These are phyloP conservation scores for Pseudozyma pruni DNA, from an alignment of 1,284 basidiomycete genomes.

Conservation along the genomic window DNA sequence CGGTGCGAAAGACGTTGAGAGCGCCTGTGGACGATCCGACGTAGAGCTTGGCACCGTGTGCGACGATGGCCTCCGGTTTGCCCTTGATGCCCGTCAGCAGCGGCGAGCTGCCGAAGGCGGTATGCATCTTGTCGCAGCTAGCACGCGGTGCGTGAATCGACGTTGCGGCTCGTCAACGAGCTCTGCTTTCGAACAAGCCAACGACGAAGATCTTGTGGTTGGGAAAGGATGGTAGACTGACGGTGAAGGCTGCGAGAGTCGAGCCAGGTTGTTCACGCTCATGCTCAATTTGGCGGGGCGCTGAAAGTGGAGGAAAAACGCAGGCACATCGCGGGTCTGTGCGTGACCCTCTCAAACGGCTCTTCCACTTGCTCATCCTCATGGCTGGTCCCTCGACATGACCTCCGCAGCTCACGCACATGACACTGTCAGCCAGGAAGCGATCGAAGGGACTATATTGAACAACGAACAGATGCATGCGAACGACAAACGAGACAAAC, in stretches of 20 bases:
- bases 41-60: constrained; percentile 55
- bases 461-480: constrained; percentile 7
- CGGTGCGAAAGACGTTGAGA: constrained; percentile 38
- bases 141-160: background rate
- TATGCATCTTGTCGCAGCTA: constrained; percentile 32
- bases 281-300: background rate
- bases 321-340: constrained; percentile 12
- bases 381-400: no score
- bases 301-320: constrained; percentile 18
- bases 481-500: background rate
- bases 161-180: background rate
- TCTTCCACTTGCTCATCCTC: background rate
- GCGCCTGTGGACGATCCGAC: constrained; percentile 51
- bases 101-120: constrained; percentile 46
- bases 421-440: no score
- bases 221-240: background rate
- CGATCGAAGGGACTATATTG: background rate
- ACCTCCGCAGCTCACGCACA: no score
- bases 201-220: no score
- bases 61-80: constrained; percentile 43
- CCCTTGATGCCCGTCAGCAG: constrained; percentile 44
- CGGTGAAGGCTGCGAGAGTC: background rate
- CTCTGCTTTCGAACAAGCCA: no score
- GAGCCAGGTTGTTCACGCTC: background rate
- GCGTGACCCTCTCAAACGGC: constrained; percentile 3